phyloP scores from a whole-genome alignment of 305 asterid species.

The Plantago lanceolata region DNA sequence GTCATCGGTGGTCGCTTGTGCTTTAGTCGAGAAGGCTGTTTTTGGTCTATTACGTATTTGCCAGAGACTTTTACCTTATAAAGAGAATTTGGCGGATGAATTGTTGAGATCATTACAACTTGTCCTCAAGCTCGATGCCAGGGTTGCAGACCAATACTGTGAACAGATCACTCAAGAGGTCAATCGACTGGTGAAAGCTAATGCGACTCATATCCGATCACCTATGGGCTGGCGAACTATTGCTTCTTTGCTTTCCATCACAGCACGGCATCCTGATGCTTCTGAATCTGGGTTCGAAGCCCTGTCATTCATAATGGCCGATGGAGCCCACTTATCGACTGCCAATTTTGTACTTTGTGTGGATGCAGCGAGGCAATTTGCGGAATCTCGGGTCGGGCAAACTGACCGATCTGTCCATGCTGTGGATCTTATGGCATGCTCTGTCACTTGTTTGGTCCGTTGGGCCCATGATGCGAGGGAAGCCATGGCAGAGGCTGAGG shows the following conservation, averaged over 20 bases:
- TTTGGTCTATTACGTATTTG: constrained; percentile 91
- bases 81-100: constrained; percentile 86
- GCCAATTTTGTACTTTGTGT: constrained; percentile 66
- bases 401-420: constrained; percentile 74
- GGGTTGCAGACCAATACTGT: constrained; percentile 92
- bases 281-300: constrained; percentile 96
- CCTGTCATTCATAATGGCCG: constrained; percentile 70
- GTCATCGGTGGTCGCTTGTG: constrained; percentile 89
- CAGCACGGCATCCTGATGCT: constrained; percentile 92
- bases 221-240: constrained; percentile 88
- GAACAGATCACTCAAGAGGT: constrained; percentile 98
- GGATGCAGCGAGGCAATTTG: constrained; percentile 89
- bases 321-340: constrained; percentile 81
- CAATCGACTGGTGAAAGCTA: constrained; percentile 78
- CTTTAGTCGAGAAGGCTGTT: constrained; percentile 89
- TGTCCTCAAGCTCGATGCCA: constrained; percentile 85
- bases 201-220: constrained; percentile 70
- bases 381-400: constrained; percentile 93
- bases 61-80: constrained; percentile 84
- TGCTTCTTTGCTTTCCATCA: constrained; percentile 67
- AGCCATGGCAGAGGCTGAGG: constrained; percentile 60
- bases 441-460: constrained; percentile 57
- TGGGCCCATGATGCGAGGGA: constrained; percentile 81
- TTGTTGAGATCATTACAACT: constrained; percentile 77
- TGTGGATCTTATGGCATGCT: constrained; percentile 78